Conservation (phyloP, 2,329 filamentous ascomycete species). For the Neofusicoccum cordaticola region DNA sequence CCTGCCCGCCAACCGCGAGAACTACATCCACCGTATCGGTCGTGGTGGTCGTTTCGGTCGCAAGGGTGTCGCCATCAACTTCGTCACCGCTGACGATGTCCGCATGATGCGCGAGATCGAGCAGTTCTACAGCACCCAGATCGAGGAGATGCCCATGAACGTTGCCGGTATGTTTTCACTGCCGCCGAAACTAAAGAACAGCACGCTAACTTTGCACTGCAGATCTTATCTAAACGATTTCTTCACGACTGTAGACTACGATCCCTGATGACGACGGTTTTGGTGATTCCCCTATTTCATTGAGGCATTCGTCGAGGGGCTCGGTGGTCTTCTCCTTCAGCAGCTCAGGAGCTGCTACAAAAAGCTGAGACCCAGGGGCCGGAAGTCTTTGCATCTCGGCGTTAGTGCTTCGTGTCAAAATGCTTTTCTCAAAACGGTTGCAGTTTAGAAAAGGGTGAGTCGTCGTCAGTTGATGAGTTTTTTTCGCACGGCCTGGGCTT, state of each 20-base stretch:
- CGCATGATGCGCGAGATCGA: constrained; percentile 99
- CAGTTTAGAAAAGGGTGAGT: constrained; percentile 31
- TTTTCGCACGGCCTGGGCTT: constrained; percentile 31
- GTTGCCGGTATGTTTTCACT: constrained; percentile 56
- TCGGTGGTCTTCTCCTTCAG: constrained; percentile 11
- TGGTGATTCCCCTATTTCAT: constrained; percentile 28
- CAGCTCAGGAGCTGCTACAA: constrained; percentile 23
- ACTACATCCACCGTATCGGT: constrained; percentile 99
- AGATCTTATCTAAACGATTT: constrained; percentile 41
- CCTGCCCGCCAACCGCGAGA: constrained; percentile 96
- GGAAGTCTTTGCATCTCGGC: constrained; percentile 39
- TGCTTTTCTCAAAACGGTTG: constrained; percentile 37
- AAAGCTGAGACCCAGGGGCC: constrained; percentile 25
- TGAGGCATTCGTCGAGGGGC: constrained; percentile 17
- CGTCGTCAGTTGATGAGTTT: constrained; percentile 15
- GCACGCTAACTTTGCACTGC: background rate
- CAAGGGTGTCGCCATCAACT: constrained; percentile 99
- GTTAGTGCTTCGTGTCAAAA: constrained; percentile 40
- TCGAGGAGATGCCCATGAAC: constrained; percentile 99
- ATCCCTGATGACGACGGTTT: constrained; percentile 24
- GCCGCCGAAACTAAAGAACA: constrained; percentile 19
- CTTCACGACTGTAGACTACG: constrained; percentile 26
- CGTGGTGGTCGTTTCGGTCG: constrained; percentile 99
- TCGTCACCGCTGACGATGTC: constrained; percentile 97
- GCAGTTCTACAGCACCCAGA: constrained; percentile 99